These are phyloP conservation scores for Salvia miltiorrhiza DNA, from an alignment of 257 asterid species.

Conservation along the genomic window DNA sequence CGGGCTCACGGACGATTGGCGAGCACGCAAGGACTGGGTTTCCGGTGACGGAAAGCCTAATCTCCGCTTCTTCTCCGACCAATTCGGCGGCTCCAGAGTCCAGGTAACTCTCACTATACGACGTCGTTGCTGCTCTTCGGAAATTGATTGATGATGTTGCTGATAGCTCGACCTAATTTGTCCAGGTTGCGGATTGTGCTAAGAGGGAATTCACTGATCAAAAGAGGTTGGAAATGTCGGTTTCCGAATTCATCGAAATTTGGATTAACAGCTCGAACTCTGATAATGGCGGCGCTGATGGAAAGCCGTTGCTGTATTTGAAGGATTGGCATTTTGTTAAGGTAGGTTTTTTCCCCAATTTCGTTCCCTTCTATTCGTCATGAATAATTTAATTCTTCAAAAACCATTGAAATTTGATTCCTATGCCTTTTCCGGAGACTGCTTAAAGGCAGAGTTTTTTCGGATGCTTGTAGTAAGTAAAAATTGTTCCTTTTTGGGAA, in stretches of 20 bases:
- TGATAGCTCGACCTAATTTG: neutral
- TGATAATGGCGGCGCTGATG: constrained; percentile 29
- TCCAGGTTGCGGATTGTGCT: constrained; percentile 89
- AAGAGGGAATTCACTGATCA: constrained; percentile 76
- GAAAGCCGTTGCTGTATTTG: constrained; percentile 54
- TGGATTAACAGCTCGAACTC: constrained; percentile 39
- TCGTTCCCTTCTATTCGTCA: neutral
- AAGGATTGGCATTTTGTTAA: constrained; percentile 98
- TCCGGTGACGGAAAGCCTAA: constrained; percentile 58
- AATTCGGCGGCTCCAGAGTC: constrained; percentile 70
- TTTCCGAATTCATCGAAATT: constrained; percentile 60
- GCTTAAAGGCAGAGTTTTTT: neutral
- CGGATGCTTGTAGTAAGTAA: neutral
- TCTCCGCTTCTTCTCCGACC: constrained; percentile 57
- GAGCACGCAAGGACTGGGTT: constrained; percentile 82
- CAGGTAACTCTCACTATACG: constrained; percentile 43
- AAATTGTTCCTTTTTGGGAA: no score
- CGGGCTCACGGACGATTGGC: constrained; percentile 84
- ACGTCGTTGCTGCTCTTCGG: constrained; percentile 4
- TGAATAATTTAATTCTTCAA: neutral
- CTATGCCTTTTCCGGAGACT: neutral
- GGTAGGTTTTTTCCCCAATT: constrained; percentile 34
- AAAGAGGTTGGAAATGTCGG: constrained; percentile 80
- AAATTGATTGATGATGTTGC: neutral
- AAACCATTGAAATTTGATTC: neutral